Evolutionary conservation across 176 grass and related monocot species (phyloP).

Genomic region (barley (Hordeum vulgare)): DNA sequence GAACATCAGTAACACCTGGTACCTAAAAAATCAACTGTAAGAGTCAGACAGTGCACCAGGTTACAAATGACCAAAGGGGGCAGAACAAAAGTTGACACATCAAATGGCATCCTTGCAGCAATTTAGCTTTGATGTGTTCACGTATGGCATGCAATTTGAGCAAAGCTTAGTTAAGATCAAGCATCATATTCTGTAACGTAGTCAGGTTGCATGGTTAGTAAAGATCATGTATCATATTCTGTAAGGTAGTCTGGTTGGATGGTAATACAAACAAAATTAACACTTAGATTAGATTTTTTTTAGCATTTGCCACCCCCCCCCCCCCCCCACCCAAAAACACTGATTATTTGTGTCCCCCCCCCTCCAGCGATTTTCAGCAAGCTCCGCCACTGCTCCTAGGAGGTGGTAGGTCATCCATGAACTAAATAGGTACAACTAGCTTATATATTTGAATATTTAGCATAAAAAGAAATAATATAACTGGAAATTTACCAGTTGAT

Average conservation of each 20-base stretch:
- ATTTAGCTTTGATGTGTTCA: neutral
- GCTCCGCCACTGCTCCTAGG: too few relatives aligned
- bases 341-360: too few relatives aligned
- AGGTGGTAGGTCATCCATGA: neutral
- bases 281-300: too few relatives aligned
- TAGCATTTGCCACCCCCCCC: too few relatives aligned
- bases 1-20: constrained; percentile 78
- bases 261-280: neutral
- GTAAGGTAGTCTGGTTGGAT: neutral
- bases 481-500: too few relatives aligned
- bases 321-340: too few relatives aligned
- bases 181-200: neutral
- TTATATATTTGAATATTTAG: neutral
- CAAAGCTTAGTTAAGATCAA: neutral
- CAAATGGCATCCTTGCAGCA: neutral
- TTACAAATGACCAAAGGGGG: neutral
- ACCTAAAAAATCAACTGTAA: constrained; percentile 44
- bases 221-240: neutral
- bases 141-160: neutral
- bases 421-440: neutral
- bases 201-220: neutral
- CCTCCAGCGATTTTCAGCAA: too few relatives aligned
- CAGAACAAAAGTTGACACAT: neutral
- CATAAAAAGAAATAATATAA: neutral
- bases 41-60: constrained; percentile 13